Conservation (phyloP, 2,329 filamentous ascomycete species). For the Proliferodiscus dingleyae region DNA sequence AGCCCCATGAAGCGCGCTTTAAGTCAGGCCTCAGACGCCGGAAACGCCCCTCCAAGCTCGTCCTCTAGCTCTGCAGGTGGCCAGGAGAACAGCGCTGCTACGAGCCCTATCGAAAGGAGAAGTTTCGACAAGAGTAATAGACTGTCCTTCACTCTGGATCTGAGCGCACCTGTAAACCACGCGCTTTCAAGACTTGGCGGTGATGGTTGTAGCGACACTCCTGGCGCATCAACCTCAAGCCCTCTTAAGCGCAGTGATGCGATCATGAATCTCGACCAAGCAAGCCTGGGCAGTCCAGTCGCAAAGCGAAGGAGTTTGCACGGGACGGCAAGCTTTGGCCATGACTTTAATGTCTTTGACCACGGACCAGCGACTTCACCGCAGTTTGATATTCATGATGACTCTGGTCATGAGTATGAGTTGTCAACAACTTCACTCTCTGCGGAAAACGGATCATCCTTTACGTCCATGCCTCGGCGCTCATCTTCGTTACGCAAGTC, state of each 20-base stretch:
- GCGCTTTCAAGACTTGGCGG: conserved; percentile 49
- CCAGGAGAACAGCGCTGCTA: conserved; percentile 39
- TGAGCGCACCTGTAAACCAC: conserved; percentile 45
- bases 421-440: conserved; percentile 36
- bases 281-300: conserved; percentile 75
- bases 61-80: conserved; percentile 24
- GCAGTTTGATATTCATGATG: conserved; percentile 50
- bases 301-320: conserved; percentile 88
- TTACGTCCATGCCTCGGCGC: conserved; percentile 56
- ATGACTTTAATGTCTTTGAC: conserved; percentile 73
- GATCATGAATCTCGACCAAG: conserved; percentile 79
- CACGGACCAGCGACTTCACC: conserved; percentile 39
- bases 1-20: conserved; percentile 78
- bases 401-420: conserved; percentile 49
- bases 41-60: conserved; percentile 53
- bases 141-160: conserved; percentile 43
- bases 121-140: conserved; percentile 48
- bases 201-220: conserved; percentile 35
- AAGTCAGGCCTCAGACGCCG: conserved; percentile 59
- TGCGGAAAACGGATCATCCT: conserved; percentile 22
- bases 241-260: conserved; percentile 90
- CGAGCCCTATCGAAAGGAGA: conserved; percentile 40
- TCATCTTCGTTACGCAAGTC: conserved; percentile 78
- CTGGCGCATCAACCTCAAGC: conserved; percentile 61
- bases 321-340: conserved; percentile 58